Evolutionary conservation across 495 filamentous ascomycete genomes (phyloP).

Genomic region (Lasiosphaeria miniovina): DNA sequence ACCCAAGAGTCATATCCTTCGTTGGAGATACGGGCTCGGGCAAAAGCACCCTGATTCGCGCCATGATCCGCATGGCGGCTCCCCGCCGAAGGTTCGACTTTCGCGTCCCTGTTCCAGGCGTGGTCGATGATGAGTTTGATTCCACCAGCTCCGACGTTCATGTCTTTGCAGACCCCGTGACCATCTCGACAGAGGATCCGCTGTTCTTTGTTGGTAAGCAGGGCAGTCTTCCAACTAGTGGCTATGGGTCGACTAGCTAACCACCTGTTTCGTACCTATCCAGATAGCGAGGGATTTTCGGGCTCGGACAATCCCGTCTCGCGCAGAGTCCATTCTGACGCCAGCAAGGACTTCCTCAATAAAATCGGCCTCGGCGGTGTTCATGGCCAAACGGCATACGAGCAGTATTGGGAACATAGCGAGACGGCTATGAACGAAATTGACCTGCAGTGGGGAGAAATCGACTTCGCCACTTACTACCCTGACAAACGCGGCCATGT

Average conservation of each 20-base stretch:
- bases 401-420: neutral
- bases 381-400: slow-evolving; percentile 1
- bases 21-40: slow-evolving; percentile 22
- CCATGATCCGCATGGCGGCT: slow-evolving; percentile 21
- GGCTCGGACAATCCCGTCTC: slow-evolving; percentile 15
- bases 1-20: slow-evolving; percentile 18
- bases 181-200: slow-evolving; percentile 11
- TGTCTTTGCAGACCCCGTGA: slow-evolving; percentile 15
- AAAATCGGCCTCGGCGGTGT: neutral
- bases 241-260: neutral
- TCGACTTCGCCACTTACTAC: neutral
- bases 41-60: slow-evolving; percentile 19
- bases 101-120: slow-evolving; percentile 15
- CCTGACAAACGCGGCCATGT: slow-evolving; percentile 11
- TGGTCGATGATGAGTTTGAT: slow-evolving; percentile 11
- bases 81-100: slow-evolving; percentile 8
- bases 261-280: neutral
- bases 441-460: slow-evolving; percentile 12
- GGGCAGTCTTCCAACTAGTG: neutral
- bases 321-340: slow-evolving; percentile 8
- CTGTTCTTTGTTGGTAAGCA: slow-evolving; percentile 14
- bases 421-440: neutral
- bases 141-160: slow-evolving; percentile 20
- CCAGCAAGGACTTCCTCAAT: neutral
- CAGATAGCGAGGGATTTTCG: slow-evolving; percentile 15